phyloP scores from a whole-genome alignment of 2,329 filamentous ascomycete genomes.

The Elsinoe arachidis region DNA sequence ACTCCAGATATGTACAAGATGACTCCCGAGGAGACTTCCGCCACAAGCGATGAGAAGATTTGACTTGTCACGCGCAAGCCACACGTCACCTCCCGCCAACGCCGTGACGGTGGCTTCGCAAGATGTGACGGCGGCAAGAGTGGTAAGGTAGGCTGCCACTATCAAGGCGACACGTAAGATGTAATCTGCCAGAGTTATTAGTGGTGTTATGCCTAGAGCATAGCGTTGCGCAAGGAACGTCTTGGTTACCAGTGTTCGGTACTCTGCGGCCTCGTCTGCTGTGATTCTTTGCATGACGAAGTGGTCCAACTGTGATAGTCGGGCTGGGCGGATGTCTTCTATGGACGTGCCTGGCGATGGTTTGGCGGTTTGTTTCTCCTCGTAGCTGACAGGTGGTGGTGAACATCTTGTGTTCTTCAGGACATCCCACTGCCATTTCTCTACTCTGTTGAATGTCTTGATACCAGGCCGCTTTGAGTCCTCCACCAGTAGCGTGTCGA shows the following conservation, averaged over 20 bases:
- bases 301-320: slow-evolving; percentile 33
- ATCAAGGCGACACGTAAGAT: background rate
- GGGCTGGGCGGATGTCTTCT: slow-evolving; percentile 31
- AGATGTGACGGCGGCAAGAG: background rate
- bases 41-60: background rate
- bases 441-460: background rate
- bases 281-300: slow-evolving; percentile 24
- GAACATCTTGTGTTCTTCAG: slow-evolving; percentile 33
- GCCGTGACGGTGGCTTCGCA: background rate
- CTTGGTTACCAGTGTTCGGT: slow-evolving; percentile 32
- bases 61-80: slow-evolving; percentile 4
- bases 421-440: slow-evolving; percentile 27
- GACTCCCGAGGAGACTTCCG: background rate
- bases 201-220: slow-evolving; percentile 12
- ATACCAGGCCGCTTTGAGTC: background rate
- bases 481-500: slow-evolving; percentile 37
- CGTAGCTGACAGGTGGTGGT: slow-evolving; percentile 32
- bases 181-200: slow-evolving; percentile 10
- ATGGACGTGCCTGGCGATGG: slow-evolving; percentile 14
- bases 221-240: slow-evolving; percentile 35
- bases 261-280: slow-evolving; percentile 22
- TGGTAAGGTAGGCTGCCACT: background rate
- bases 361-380: slow-evolving; percentile 16
- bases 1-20: slow-evolving; percentile 11
- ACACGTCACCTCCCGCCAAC: background rate